Conservation (phyloP, 2,329 filamentous ascomycete species). For the Sporothrix protearum region DNA sequence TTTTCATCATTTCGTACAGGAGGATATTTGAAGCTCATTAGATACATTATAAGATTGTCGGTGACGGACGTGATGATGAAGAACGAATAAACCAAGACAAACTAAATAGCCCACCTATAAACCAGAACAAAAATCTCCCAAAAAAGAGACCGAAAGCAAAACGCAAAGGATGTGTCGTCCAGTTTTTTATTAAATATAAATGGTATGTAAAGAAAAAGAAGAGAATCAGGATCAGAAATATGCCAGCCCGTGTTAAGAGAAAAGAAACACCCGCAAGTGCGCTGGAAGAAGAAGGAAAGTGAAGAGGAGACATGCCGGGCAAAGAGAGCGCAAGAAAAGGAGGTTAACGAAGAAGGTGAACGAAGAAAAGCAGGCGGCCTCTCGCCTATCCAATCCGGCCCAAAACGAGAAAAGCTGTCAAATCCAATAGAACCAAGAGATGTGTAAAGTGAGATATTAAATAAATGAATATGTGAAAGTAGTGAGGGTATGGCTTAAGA, state of each 20-base stretch:
- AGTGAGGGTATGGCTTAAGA: neutral
- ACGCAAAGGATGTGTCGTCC: neutral
- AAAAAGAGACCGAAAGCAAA: neutral
- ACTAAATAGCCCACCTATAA: neutral
- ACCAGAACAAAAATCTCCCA: neutral
- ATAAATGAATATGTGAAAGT: neutral
- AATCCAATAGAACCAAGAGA: neutral
- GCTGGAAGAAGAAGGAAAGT: neutral
- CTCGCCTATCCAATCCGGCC: neutral
- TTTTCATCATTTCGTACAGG: neutral
- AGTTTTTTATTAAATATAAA: slow-evolving; percentile 14
- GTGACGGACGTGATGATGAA: neutral
- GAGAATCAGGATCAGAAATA: neutral
- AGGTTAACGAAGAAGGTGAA: too few relatives aligned
- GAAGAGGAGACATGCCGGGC: neutral
- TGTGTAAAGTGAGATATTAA: neutral
- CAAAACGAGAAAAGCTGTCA: neutral
- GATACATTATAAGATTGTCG: slow-evolving; percentile 1
- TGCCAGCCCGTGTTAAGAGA: neutral
- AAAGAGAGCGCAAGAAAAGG: neutral
- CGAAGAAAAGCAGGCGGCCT: neutral
- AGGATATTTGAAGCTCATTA: neutral
- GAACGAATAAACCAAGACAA: neutral
- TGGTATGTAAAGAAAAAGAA: slow-evolving; percentile 4
- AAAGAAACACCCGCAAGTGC: neutral